Percentiles rank a stretch among this genome's conserved stretches.
These are phyloP conservation scores for Dipodascus albidus DNA, from an alignment of 805 yeast species.

Conservation along the genomic window DNA sequence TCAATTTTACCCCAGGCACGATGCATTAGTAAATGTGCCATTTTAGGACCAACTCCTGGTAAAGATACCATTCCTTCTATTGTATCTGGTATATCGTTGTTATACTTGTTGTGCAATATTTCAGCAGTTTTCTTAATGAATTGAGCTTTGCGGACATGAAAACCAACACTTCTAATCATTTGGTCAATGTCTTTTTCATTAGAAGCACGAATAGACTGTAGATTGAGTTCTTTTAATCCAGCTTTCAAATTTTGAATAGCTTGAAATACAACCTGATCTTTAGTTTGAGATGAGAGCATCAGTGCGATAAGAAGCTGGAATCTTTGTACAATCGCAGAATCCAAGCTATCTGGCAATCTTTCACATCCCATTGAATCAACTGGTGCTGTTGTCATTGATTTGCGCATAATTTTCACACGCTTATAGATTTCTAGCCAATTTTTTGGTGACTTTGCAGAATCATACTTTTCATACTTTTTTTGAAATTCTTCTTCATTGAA, in stretches of 20 bases:
- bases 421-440: constrained; percentile 20
- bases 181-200: constrained; percentile 46
- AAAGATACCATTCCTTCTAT: constrained; percentile 51
- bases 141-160: constrained; percentile 67
- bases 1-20: constrained; percentile 62
- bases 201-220: constrained; percentile 18
- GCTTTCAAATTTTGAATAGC: constrained; percentile 56
- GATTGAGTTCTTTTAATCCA: constrained; percentile 31
- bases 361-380: constrained; percentile 88
- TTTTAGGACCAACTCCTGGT: constrained; percentile 95
- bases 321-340: constrained; percentile 34
- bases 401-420: constrained; percentile 50
- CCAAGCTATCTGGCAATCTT: constrained; percentile 32
- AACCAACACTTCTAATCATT: constrained; percentile 73
- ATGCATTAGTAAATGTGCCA: constrained; percentile 77
- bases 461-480: neutral
- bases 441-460: constrained; percentile 12
- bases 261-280: constrained; percentile 70
- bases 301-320: constrained; percentile 69
- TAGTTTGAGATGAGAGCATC: constrained; percentile 86
- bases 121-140: constrained; percentile 54
- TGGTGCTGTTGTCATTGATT: constrained; percentile 50
- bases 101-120: constrained; percentile 37
- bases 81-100: constrained; percentile 63
- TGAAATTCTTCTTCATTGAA: neutral